Evolutionary conservation across 108 stramenopile species (phyloP).

Genomic region (Nitzschia sp.): DNA sequence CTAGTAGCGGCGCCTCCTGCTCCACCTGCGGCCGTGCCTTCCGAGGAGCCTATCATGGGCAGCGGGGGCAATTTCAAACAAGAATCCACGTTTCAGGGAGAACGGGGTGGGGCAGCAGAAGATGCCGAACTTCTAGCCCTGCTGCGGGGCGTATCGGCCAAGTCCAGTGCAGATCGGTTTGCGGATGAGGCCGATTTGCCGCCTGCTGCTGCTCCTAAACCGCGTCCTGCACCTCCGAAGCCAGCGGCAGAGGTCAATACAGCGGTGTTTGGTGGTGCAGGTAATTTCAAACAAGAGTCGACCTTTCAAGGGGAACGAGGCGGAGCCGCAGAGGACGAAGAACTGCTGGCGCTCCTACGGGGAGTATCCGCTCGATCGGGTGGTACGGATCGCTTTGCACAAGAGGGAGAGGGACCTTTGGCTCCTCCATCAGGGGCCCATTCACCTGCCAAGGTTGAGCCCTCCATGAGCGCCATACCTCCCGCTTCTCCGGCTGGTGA

Average conservation of each 20-base stretch:
- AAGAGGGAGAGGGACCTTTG: not conserved
- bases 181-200: slow-evolving; percentile 16
- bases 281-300: slow-evolving; percentile 37
- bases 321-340: slow-evolving; percentile 78
- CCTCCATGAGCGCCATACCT: slow-evolving; percentile 2
- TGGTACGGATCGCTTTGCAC: slow-evolving; percentile 48
- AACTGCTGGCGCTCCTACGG: slow-evolving; percentile 61
- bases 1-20: not conserved
- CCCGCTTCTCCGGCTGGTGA: not conserved
- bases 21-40: not conserved
- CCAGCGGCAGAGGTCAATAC: not conserved
- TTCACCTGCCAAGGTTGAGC: not conserved
- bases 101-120: slow-evolving; percentile 63
- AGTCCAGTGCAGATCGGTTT: slow-evolving; percentile 50
- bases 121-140: slow-evolving; percentile 74
- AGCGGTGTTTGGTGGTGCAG: slow-evolving; percentile 8
- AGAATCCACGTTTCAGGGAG: slow-evolving; percentile 46
- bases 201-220: not conserved
- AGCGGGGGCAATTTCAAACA: slow-evolving; percentile 36
- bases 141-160: slow-evolving; percentile 64
- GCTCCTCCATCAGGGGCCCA: not conserved
- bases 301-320: slow-evolving; percentile 77
- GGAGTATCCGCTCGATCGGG: slow-evolving; percentile 64
- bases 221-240: not conserved
- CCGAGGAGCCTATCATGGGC: slow-evolving; percentile 1